Percentiles rank a stretch among this genome's conserved stretches.
Evolutionary conservation across 2,329 filamentous ascomycete species (phyloP).

Genomic region (Thermochaetoides dissita): DNA sequence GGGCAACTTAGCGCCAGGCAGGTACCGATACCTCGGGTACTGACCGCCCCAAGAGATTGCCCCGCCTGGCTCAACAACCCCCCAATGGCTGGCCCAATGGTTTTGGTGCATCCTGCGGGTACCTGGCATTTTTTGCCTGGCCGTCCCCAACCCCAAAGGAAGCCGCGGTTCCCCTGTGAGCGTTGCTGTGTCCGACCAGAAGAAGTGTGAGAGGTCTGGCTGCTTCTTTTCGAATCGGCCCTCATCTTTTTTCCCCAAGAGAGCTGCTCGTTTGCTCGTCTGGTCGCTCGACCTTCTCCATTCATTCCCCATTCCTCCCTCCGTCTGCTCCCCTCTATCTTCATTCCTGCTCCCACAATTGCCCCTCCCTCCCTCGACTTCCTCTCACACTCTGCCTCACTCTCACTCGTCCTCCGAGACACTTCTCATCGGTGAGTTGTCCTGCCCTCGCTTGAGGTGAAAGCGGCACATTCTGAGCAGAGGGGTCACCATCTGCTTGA

Average conservation of each 20-base stretch:
- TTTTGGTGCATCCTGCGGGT: conserved; percentile 13
- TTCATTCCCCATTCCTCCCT: no score
- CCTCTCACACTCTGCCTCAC: not conserved
- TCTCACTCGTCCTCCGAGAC: conserved; percentile 1
- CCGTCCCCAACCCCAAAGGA: conserved; percentile 10
- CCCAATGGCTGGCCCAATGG: conserved; percentile 13
- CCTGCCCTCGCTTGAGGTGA: conserved; percentile 8
- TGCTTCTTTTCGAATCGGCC: conserved; percentile 7
- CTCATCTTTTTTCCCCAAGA: conserved; percentile 7
- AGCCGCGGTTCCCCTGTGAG: conserved; percentile 9
- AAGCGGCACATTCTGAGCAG: not conserved
- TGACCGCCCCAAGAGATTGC: conserved; percentile 14
- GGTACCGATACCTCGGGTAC: conserved; percentile 19
- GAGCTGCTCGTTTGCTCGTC: conserved; percentile 3
- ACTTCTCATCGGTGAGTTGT: conserved; percentile 6
- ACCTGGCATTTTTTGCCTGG: conserved; percentile 13
- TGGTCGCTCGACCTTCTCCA: no score
- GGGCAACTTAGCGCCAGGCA: not conserved
- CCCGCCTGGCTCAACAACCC: conserved; percentile 14
- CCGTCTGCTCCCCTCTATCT: conserved; percentile 1
- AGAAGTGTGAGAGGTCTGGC: no score
- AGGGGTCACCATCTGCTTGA: no score
- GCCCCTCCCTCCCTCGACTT: conserved; percentile 1
- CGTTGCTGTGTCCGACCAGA: not conserved
- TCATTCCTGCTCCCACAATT: conserved; percentile 3